A percentile compares a stretch with the other conserved stretches of the same genome.
Conservation (phyloP, 1,284 basidiomycete genomes). For the Earliella scabrosa region DNA sequence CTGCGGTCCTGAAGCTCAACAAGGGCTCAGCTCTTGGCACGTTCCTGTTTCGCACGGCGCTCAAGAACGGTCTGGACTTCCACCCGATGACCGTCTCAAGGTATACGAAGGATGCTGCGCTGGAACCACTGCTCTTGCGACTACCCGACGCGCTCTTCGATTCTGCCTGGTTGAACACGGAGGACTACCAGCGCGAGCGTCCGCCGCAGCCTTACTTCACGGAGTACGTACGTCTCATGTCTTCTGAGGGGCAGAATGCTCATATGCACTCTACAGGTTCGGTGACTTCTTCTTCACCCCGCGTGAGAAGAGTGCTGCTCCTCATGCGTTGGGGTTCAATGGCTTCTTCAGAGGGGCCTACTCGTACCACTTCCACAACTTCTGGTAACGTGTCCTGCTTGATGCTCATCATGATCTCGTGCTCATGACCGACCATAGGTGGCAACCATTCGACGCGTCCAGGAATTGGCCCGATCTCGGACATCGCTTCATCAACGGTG, state of each 20-base stretch:
- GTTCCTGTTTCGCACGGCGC: slow-evolving; percentile 70
- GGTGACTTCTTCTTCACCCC: slow-evolving; percentile 67
- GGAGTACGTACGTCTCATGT: slow-evolving; percentile 46
- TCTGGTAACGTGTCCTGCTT: slow-evolving; percentile 20
- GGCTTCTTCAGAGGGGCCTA: slow-evolving; percentile 74
- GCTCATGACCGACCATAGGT: slow-evolving; percentile 55
- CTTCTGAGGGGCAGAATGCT: no score
- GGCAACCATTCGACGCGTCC: slow-evolving; percentile 88
- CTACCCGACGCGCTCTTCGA: slow-evolving; percentile 73
- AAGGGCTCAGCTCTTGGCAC: slow-evolving; percentile 65
- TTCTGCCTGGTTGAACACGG: slow-evolving; percentile 71
- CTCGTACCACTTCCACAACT: slow-evolving; percentile 69
- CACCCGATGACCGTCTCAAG: slow-evolving; percentile 71
- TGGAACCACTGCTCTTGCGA: slow-evolving; percentile 62
- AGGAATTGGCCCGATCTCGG: slow-evolving; percentile 95
- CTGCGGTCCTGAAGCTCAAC: slow-evolving; percentile 71
- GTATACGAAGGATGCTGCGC: slow-evolving; percentile 65
- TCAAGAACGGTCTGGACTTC: slow-evolving; percentile 73
- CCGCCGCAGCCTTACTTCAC: slow-evolving; percentile 72
- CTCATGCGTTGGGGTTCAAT: slow-evolving; percentile 64
- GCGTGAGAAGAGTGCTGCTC: slow-evolving; percentile 51
- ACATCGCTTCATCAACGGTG: slow-evolving; percentile 74
- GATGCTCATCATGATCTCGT: background rate
- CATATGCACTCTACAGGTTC: slow-evolving; percentile 44
- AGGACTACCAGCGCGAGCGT: slow-evolving; percentile 67